Evolutionary conservation across 1,284 basidiomycete genomes (phyloP).

Genomic region (Stereum hirsutum): DNA sequence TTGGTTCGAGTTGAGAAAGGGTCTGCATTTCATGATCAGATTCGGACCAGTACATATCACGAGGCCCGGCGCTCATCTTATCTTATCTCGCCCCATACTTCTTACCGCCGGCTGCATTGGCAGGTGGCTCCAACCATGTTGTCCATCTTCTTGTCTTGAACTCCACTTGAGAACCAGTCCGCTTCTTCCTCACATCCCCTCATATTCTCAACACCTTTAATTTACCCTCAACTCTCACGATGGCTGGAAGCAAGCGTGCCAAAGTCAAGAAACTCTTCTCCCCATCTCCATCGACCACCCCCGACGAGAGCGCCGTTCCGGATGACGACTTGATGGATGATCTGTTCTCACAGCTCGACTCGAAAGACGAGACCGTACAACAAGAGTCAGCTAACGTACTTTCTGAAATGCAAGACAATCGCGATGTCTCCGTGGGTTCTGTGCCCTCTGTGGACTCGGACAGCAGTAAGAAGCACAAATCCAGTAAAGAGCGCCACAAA

Average conservation of each 20-base stretch:
- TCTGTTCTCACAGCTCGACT: conserved; percentile 65
- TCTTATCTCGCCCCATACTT: too few relatives aligned
- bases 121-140: too few relatives aligned
- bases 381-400: conserved; percentile 40
- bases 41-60: too few relatives aligned
- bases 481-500: conserved; percentile 64
- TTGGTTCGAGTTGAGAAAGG: too few relatives aligned
- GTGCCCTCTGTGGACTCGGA: too few relatives aligned
- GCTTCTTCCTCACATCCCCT: too few relatives aligned
- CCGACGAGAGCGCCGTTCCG: conserved; percentile 22
- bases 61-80: too few relatives aligned
- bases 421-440: conserved; percentile 24
- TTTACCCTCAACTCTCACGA: neutral
- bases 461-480: conserved; percentile 49
- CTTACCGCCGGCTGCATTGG: too few relatives aligned
- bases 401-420: conserved; percentile 33
- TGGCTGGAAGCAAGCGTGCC: conserved; percentile 34
- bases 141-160: too few relatives aligned
- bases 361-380: conserved; percentile 39
- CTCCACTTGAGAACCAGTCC: too few relatives aligned
- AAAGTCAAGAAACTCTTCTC: conserved; percentile 40
- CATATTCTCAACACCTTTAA: neutral
- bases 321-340: conserved; percentile 62
- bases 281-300: conserved; percentile 13
- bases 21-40: too few relatives aligned